Base-by-base conservation (phyloP, 2,329 filamentous ascomycete species). In the Alternaria alternata region DNA sequence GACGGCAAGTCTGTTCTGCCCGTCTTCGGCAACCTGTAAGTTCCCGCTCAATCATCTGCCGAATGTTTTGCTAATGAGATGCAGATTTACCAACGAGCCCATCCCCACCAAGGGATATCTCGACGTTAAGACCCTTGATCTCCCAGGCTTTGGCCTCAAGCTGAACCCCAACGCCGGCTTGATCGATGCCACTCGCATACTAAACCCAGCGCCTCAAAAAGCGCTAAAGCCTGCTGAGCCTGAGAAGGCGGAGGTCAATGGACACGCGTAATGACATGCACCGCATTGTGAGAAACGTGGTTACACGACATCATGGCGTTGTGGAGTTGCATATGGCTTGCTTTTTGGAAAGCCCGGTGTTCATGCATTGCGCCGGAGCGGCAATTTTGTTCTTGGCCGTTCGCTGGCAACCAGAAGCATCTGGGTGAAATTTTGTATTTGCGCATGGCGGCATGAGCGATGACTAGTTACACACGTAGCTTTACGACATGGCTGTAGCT, bases 21-120 rank as follows among this genome's bases (percentile, higher is more conserved):
- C 2, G 94, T 97, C 7, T 97, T 97, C 78, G 94, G 94, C 36
- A 91, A 96, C 70, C 83, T 97, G 82, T 93, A 93, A 5, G 94
- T 97, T 61, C 93, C 93, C 16, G 12, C 32, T 16, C 16, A 16
- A n/a, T 12, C 39, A 3, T 18, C 12, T 22, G 8, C 7, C 14
- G 20, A 47, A 14, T 24, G 44, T 44, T 20, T 12, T 22, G 24
- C 53, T 60, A 18, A 60, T 32, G 6, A 28, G 7, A 14, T 20
- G 9, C 18, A 60, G 57, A 41, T 60, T 60, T n/a, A 60, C 53
- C 57, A 60, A 60, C 12, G 57, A 60, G 47, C 57, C 57, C 34
- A 61, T 61, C 28, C 58, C 58, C 1, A 87, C 84, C 12, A 89
- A 93, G 70, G 94, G 94, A 0, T 96, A 88, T 79, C 84, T 97